Evolutionary conservation across 805 yeast species (phyloP).

Genomic region (Candida ficus): DNA sequence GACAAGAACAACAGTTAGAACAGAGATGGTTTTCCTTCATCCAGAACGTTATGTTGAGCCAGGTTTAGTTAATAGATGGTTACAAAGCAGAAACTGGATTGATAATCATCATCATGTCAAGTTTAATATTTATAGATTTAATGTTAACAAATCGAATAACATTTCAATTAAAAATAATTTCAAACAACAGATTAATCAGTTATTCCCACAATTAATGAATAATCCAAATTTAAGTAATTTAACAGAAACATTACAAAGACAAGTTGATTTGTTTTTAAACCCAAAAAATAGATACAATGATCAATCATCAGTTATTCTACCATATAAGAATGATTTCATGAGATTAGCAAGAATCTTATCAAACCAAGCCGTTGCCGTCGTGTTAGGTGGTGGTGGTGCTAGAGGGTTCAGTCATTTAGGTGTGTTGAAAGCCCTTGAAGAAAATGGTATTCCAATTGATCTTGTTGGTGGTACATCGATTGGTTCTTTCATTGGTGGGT

Average conservation of each 20-base stretch:
- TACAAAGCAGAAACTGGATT: slow-evolving; percentile 83
- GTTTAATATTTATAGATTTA: slow-evolving; percentile 36
- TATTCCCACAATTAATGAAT: slow-evolving; percentile 9
- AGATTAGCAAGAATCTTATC: slow-evolving; percentile 85
- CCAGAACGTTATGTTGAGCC: slow-evolving; percentile 78
- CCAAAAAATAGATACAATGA: slow-evolving; percentile 19
- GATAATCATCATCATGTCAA: slow-evolving; percentile 91
- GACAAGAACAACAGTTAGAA: slow-evolving; percentile 76
- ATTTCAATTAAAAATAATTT: background rate
- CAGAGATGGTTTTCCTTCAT: slow-evolving; percentile 81
- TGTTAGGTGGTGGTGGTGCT: slow-evolving; percentile 97
- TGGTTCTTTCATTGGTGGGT: slow-evolving; percentile 93
- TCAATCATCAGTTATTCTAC: slow-evolving; percentile 28
- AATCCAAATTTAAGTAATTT: slow-evolving; percentile 15
- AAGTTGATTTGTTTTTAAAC: slow-evolving; percentile 33
- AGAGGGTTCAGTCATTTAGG: slow-evolving; percentile 93
- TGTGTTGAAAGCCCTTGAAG: slow-evolving; percentile 84
- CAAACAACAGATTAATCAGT: slow-evolving; percentile 5
- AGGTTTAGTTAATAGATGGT: slow-evolving; percentile 82
- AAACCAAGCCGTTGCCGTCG: slow-evolving; percentile 91
- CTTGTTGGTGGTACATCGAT: slow-evolving; percentile 95
- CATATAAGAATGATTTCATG: slow-evolving; percentile 83
- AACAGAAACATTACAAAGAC: slow-evolving; percentile 27
- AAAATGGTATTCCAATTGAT: slow-evolving; percentile 89
- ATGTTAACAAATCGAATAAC: background rate